Evolutionary conservation across 257 asterid genomes (phyloP).

Genomic region (Solanum rostratum): DNA sequence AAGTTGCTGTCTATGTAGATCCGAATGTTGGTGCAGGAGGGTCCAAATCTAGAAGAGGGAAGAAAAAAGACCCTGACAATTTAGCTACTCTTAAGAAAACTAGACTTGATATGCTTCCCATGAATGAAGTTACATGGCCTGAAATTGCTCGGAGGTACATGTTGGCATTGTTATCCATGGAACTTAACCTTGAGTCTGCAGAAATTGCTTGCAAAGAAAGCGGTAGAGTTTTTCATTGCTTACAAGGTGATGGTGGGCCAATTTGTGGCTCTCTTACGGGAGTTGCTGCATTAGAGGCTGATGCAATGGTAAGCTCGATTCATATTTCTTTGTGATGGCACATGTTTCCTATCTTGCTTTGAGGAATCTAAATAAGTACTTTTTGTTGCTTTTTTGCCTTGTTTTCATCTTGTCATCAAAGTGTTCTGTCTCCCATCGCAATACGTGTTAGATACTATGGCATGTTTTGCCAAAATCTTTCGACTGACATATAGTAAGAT

Average conservation of each 20-base stretch:
- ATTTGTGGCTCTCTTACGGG: conserved; percentile 88
- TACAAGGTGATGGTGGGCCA: conserved; percentile 88
- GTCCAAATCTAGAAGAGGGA: conserved; percentile 64
- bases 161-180: conserved; percentile 68
- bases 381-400: neutral
- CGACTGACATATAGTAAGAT: neutral
- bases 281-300: conserved; percentile 80
- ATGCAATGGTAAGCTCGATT: conserved; percentile 63
- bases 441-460: neutral
- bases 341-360: neutral
- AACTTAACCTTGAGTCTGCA: conserved; percentile 69
- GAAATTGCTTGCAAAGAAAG: conserved; percentile 84
- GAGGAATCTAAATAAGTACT: neutral
- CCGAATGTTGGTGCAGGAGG: conserved; percentile 73
- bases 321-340: conserved; percentile 2
- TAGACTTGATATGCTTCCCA: conserved; percentile 59
- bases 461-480: neutral
- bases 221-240: conserved; percentile 77
- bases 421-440: neutral
- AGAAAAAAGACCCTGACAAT: conserved; percentile 65
- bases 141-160: conserved; percentile 86
- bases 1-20: conserved; percentile 62
- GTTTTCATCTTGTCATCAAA: neutral
- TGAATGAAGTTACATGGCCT: conserved; percentile 91
- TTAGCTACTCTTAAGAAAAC: conserved; percentile 55